Evolutionary conservation across 331 rosid genomes (phyloP).

Genomic region (Acacia pycnantha): DNA sequence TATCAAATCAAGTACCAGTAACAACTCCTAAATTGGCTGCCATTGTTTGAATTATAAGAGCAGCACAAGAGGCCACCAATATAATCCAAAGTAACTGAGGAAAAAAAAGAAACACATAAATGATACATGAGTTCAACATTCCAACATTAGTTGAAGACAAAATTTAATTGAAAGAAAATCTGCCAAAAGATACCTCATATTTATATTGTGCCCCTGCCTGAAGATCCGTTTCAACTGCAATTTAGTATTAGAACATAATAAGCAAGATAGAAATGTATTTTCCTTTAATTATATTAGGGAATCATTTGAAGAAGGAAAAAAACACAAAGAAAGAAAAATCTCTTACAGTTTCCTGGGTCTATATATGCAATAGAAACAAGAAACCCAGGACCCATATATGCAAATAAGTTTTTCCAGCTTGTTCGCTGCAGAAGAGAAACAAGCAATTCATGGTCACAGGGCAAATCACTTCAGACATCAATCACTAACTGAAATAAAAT

Average conservation of each 20-base stretch:
- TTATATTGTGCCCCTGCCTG: slow-evolving; percentile 90
- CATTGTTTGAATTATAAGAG: slow-evolving; percentile 75
- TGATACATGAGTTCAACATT: not conserved
- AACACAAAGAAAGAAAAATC: not conserved
- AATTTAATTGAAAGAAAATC: not conserved
- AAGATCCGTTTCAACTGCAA: slow-evolving; percentile 90
- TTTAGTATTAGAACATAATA: slow-evolving; percentile 22
- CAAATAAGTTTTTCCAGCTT: slow-evolving; percentile 92
- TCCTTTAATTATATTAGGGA: not conserved
- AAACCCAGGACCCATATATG: slow-evolving; percentile 97
- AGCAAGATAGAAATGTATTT: not conserved
- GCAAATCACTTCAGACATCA: slow-evolving; percentile 9
- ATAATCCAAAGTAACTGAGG: slow-evolving; percentile 81
- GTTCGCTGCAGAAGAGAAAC: slow-evolving; percentile 55
- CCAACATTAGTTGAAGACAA: not conserved
- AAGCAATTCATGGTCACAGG: slow-evolving; percentile 10
- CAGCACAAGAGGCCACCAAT: slow-evolving; percentile 80
- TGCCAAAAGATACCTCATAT: slow-evolving; percentile 59
- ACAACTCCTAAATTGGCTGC: slow-evolving; percentile 92
- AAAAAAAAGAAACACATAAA: not conserved
- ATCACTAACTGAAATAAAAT: not conserved
- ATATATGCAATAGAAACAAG: slow-evolving; percentile 97
- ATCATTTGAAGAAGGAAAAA: not conserved
- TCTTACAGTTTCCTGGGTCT: slow-evolving; percentile 98
- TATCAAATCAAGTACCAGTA: slow-evolving; percentile 52